These are phyloP conservation scores for Fusarium sp. DNA, from an alignment of 2,329 filamentous ascomycete species.

Conservation along the genomic window DNA sequence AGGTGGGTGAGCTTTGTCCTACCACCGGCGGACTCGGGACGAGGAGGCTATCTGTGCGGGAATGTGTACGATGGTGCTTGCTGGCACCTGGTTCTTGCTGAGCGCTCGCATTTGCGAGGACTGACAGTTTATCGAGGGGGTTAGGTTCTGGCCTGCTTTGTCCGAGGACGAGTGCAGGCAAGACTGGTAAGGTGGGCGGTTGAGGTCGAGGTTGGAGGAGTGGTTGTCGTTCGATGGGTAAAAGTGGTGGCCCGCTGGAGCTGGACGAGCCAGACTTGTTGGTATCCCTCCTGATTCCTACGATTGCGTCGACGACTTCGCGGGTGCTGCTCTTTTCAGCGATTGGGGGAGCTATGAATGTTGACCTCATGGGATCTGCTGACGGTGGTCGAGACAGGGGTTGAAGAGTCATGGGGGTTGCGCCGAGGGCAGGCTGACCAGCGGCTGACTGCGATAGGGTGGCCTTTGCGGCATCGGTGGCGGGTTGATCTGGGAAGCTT, in stretches of 20 bases:
- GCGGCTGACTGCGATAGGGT: constrained; percentile 31
- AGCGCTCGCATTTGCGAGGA: constrained; percentile 51
- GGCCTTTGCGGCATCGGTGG: constrained; percentile 43
- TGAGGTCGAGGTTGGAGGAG: constrained; percentile 37
- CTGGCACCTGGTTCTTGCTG: constrained; percentile 41
- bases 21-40: constrained; percentile 35
- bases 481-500: constrained; percentile 47
- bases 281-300: constrained; percentile 40
- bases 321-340: constrained; percentile 37
- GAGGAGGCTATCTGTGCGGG: constrained; percentile 36
- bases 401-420: constrained; percentile 30
- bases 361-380: constrained; percentile 23
- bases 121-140: constrained; percentile 50
- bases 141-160: constrained; percentile 34
- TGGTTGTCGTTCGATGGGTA: constrained; percentile 33
- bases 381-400: constrained; percentile 35
- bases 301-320: constrained; percentile 41
- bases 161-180: constrained; percentile 40
- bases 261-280: constrained; percentile 16
- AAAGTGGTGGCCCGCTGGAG: constrained; percentile 10
- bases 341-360: constrained; percentile 18
- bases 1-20: constrained; percentile 36
- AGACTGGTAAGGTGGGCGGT: constrained; percentile 24
- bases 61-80: constrained; percentile 34
- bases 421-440: constrained; percentile 14